phyloP scores from a whole-genome alignment of 306 rosid genomes.

The Citrullus mucosospermus region DNA sequence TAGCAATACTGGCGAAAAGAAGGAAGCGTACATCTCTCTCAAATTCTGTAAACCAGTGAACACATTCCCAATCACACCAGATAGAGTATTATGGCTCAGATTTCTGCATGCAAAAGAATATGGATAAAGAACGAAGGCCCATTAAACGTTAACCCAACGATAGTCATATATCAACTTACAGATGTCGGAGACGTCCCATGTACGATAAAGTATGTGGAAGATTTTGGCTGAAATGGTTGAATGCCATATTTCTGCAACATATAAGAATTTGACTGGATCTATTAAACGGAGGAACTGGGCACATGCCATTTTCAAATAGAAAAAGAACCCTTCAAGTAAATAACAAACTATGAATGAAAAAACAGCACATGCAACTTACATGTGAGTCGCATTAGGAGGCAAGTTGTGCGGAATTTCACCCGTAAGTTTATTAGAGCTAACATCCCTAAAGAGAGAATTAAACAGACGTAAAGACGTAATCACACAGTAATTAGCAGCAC shows the following conservation, averaged over 20 bases:
- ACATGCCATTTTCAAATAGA: not conserved
- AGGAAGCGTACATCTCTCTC: constrained; percentile 61
- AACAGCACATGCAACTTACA: constrained; percentile 32
- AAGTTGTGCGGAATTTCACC: constrained; percentile 64
- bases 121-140: constrained; percentile 2
- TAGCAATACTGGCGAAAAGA: not conserved
- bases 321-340: not conserved
- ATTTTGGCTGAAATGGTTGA: constrained; percentile 44
- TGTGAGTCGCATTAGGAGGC: constrained; percentile 77
- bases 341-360: not conserved
- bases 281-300: not conserved
- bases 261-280: not conserved
- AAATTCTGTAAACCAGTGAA: constrained; percentile 60
- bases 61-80: constrained; percentile 76
- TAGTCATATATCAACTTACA: constrained; percentile 39
- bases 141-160: not conserved
- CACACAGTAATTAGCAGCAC: not conserved
- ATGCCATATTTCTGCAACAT: constrained; percentile 68
- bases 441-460: constrained; percentile 35
- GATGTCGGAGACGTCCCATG: constrained; percentile 50
- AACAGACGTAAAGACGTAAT: not conserved
- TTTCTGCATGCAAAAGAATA: constrained; percentile 47
- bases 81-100: constrained; percentile 70
- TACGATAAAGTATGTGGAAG: constrained; percentile 52
- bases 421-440: constrained; percentile 54